Evolutionary conservation across 2,329 filamentous ascomycete genomes (phyloP).

Genomic region (Coniosporium tulheliwenetii): DNA sequence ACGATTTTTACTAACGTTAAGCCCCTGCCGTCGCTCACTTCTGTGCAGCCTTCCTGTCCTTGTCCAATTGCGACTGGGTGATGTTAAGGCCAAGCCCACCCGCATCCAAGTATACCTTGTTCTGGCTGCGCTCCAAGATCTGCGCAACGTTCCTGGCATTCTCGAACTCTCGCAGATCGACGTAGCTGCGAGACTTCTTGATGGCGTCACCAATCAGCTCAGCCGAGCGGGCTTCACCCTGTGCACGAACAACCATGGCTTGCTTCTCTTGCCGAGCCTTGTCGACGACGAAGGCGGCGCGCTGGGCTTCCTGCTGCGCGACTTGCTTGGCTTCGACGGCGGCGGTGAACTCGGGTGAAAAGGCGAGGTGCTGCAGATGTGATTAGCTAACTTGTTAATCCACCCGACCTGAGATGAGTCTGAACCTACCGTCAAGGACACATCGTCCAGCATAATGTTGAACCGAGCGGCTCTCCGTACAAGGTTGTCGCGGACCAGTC

Average conservation of each 20-base stretch:
- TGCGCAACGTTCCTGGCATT: conserved; percentile 82
- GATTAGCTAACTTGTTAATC: no score
- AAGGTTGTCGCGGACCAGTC: conserved; percentile 82
- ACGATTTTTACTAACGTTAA: no score
- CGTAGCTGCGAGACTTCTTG: conserved; percentile 97
- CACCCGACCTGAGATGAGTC: neutral
- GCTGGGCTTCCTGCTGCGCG: conserved; percentile 81
- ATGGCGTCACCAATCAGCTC: conserved; percentile 97
- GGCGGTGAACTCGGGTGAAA: conserved; percentile 54
- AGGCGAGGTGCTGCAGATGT: conserved; percentile 41
- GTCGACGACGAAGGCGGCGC: conserved; percentile 94
- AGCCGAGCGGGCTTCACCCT: conserved; percentile 96
- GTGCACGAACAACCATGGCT: conserved; percentile 92
- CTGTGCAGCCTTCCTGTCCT: no score
- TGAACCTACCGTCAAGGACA: conserved; percentile 70
- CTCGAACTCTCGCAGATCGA: conserved; percentile 96
- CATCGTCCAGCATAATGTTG: conserved; percentile 95
- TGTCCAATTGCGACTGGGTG: conserved; percentile 18
- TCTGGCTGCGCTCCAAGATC: conserved; percentile 76
- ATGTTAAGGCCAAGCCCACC: conserved; percentile 88
- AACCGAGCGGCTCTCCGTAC: conserved; percentile 83
- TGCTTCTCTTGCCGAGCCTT: conserved; percentile 99
- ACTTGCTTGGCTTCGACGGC: conserved; percentile 57
- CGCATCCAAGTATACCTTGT: conserved; percentile 86
- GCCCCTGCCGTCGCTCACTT: no score